phyloP scores from a whole-genome alignment of 495 filamentous ascomycete genomes.

The Aspergillus olivimuriae region DNA sequence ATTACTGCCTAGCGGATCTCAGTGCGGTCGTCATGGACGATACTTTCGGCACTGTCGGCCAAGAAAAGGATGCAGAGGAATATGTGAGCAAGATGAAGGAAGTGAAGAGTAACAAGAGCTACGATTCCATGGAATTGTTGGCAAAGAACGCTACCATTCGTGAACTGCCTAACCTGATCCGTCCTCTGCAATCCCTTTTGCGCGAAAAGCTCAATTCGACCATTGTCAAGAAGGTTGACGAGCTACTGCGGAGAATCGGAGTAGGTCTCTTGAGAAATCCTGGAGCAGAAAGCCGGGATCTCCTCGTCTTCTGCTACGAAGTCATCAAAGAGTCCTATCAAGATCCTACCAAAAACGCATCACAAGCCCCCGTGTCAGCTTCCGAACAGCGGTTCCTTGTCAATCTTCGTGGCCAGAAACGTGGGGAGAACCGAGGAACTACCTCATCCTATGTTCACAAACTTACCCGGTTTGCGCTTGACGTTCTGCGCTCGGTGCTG shows the following conservation, averaged over 20 bases:
- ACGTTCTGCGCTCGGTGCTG: slow-evolving; percentile 72
- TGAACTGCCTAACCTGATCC: slow-evolving; percentile 66
- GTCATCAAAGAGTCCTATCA: slow-evolving; percentile 81
- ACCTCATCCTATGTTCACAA: slow-evolving; percentile 78
- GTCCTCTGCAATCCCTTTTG: slow-evolving; percentile 69
- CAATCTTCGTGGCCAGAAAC: slow-evolving; percentile 64
- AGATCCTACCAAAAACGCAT: slow-evolving; percentile 27
- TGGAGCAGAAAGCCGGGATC: slow-evolving; percentile 63
- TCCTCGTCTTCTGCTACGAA: slow-evolving; percentile 90
- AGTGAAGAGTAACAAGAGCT: slow-evolving; percentile 95
- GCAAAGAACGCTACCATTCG: slow-evolving; percentile 69
- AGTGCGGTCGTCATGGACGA: slow-evolving; percentile 91
- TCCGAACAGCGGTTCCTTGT: slow-evolving; percentile 68
- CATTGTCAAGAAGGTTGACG: slow-evolving; percentile 82
- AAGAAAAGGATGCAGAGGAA: slow-evolving; percentile 95
- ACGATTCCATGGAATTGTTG: slow-evolving; percentile 92
- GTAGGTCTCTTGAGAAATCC: slow-evolving; percentile 77
- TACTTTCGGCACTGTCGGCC: slow-evolving; percentile 89
- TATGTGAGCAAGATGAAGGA: slow-evolving; percentile 96
- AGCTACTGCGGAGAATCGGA: slow-evolving; percentile 75
- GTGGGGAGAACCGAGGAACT: slow-evolving; percentile 51
- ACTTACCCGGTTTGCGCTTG: slow-evolving; percentile 76
- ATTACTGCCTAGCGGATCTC: slow-evolving; percentile 77
- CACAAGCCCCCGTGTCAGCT: slow-evolving; percentile 44
- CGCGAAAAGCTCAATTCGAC: slow-evolving; percentile 73